Evolutionary conservation across 176 grass and related monocot genomes (phyloP), one percentile per base, ranked within the genome.

Genomic region (Aegilops tauschii): DNA sequence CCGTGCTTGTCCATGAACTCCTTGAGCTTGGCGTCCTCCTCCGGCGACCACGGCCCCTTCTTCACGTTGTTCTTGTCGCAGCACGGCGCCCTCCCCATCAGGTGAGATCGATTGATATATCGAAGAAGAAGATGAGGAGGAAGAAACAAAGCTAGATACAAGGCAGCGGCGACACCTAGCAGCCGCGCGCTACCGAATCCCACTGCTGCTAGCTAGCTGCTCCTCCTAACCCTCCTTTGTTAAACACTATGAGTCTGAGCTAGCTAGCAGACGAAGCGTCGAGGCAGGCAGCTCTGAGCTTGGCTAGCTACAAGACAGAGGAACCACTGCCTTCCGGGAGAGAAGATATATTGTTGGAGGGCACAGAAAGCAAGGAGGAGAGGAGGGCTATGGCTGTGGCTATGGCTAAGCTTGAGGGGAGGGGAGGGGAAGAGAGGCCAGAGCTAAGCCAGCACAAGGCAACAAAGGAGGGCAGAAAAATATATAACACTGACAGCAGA

Each of bases 41-140:
- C 96, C 1, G 93, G 90, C 31, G 96, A 98, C 96, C 96, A 98
- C 2, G 96, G 96, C 2, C 96, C 96, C 73, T 91, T 98, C 88
- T 98, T 98, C 68, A 98, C 96, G 79, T 86, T 95, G 80, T 94
- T 95, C 86, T 98, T 98, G 11, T 98, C 96, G 85, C 96, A 98
- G 31, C 96, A 95, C 20, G 96, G 96, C 75, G 96, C 93, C 62
- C 96, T 95, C 63, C 96, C 96, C 96, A 98, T 98, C 65, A 54
- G 50, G 50, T 17, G 50, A 54, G 50, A 6, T 54, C 1, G 50
- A 54, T 54, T 54, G 50, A 54, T 54, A 54, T 54, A 54, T 54
- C 50, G 54, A 69, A 10, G 35, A 58, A 80, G 65, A 37, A 52
- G 67, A 76, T 65, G 35, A 85, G 47, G 71, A 50, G 28, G 78